A percentile compares a stretch with the other conserved stretches of the same genome.
These are phyloP conservation scores for Pochonia chlamydosporia DNA, from an alignment of 2,329 filamentous ascomycete species.

Conservation along the genomic window DNA sequence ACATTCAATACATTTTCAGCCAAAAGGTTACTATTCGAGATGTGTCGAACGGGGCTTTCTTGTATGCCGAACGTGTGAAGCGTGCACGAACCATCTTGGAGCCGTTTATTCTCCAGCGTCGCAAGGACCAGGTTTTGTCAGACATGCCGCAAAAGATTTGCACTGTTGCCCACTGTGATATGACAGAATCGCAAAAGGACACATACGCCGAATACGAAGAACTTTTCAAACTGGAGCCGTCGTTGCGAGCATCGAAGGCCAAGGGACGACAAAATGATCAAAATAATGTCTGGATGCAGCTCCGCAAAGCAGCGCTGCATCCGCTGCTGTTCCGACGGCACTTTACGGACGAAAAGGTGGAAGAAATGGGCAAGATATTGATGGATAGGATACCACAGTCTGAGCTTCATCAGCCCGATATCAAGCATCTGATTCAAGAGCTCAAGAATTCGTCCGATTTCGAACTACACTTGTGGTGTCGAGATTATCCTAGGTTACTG, in stretches of 20 bases:
- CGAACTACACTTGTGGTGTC: conserved; percentile 60
- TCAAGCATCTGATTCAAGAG: conserved; percentile 48
- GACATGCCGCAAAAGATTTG: conserved; percentile 77
- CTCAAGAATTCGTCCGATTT: conserved; percentile 57
- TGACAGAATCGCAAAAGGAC: conserved; percentile 64
- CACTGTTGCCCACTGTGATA: conserved; percentile 73
- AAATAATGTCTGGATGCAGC: conserved; percentile 78
- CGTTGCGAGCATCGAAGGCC: conserved; percentile 44
- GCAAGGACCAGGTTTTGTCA: conserved; percentile 85
- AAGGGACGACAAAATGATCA: conserved; percentile 44
- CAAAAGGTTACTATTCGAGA: conserved; percentile 83
- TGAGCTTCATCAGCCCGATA: conserved; percentile 46
- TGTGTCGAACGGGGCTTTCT: conserved; percentile 70
- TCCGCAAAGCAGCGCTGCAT: conserved; percentile 89
- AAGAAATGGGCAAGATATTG: conserved; percentile 71
- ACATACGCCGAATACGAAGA: conserved; percentile 65
- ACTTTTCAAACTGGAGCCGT: conserved; percentile 59
- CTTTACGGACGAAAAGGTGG: conserved; percentile 69
- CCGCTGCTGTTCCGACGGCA: conserved; percentile 79
- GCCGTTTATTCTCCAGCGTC: conserved; percentile 88
- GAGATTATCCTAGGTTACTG: conserved; percentile 49
- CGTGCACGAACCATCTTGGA: conserved; percentile 88
- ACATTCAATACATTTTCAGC: conserved; percentile 83
- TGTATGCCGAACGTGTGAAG: conserved; percentile 81
- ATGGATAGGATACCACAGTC: conserved; percentile 60